Evolutionary conservation across 306 rosid genomes (phyloP).

Genomic region (Begonia loranthoides): DNA sequence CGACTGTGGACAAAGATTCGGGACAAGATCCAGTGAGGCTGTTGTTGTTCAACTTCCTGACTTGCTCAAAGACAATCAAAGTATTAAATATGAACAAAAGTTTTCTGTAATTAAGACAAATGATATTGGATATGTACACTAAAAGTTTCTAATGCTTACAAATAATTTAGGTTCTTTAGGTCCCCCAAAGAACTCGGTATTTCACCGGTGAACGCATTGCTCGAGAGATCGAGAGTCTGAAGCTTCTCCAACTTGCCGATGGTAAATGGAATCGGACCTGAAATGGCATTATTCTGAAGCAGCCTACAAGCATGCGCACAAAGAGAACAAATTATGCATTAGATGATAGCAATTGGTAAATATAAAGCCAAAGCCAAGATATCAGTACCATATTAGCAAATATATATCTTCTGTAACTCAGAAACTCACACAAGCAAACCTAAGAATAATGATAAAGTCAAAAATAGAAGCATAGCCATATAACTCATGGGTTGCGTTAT

Average conservation of each 20-base stretch:
- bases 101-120: background rate
- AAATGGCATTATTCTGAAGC: constrained; percentile 88
- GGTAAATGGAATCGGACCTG: constrained; percentile 68
- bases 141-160: constrained; percentile 44
- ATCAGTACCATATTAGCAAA: no score
- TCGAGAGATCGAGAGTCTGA: constrained; percentile 91
- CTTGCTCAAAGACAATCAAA: constrained; percentile 16
- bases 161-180: constrained; percentile 68
- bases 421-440: background rate
- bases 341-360: background rate
- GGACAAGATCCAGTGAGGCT: constrained; percentile 87
- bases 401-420: no score
- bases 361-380: background rate
- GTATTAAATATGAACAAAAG: no score
- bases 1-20: constrained; percentile 50
- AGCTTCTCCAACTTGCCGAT: constrained; percentile 76
- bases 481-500: no score
- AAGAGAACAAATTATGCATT: background rate
- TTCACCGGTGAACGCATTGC: constrained; percentile 48
- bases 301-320: constrained; percentile 28
- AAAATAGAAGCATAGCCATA: background rate
- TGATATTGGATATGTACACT: background rate
- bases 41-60: constrained; percentile 91
- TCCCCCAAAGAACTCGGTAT: constrained; percentile 82
- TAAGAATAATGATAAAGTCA: background rate